Conservation (phyloP, 2,329 filamentous ascomycete species). For the Grosmannia serpens region DNA sequence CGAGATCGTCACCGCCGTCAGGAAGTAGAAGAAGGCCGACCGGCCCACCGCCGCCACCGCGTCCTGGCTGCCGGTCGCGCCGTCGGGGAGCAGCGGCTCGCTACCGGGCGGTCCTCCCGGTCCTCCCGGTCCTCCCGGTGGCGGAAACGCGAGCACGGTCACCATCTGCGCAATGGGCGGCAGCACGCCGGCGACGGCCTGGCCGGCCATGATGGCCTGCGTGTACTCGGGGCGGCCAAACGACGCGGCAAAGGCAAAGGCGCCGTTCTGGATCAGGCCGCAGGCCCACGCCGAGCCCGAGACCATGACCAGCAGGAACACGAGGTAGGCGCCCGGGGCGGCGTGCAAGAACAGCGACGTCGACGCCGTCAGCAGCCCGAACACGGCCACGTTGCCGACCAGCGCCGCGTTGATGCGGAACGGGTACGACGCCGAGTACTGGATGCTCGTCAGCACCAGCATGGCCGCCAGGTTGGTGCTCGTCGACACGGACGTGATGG, state of each 20-base stretch:
- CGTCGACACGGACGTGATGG: slow-evolving; percentile 78
- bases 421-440: slow-evolving; percentile 76
- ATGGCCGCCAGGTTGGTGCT: slow-evolving; percentile 69
- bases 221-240: slow-evolving; percentile 84
- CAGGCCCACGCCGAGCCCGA: slow-evolving; percentile 68
- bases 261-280: slow-evolving; percentile 82
- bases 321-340: slow-evolving; percentile 58
- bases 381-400: slow-evolving; percentile 63
- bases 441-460: slow-evolving; percentile 66
- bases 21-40: slow-evolving; percentile 82
- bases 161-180: slow-evolving; percentile 80
- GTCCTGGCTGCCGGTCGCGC: slow-evolving; percentile 15
- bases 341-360: slow-evolving; percentile 56
- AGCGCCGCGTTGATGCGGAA: slow-evolving; percentile 72
- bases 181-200: slow-evolving; percentile 82
- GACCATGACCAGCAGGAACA: slow-evolving; percentile 73
- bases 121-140: slow-evolving; percentile 17
- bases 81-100: neutral
- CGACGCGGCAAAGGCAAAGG: slow-evolving; percentile 80
- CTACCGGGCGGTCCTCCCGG: neutral
- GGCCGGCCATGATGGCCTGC: slow-evolving; percentile 91
- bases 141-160: slow-evolving; percentile 59
- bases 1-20: slow-evolving; percentile 73
- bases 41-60: slow-evolving; percentile 32
- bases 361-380: slow-evolving; percentile 67